phyloP scores from a whole-genome alignment of 2,329 filamentous ascomycete genomes.

The Ramichloridium luteum region DNA sequence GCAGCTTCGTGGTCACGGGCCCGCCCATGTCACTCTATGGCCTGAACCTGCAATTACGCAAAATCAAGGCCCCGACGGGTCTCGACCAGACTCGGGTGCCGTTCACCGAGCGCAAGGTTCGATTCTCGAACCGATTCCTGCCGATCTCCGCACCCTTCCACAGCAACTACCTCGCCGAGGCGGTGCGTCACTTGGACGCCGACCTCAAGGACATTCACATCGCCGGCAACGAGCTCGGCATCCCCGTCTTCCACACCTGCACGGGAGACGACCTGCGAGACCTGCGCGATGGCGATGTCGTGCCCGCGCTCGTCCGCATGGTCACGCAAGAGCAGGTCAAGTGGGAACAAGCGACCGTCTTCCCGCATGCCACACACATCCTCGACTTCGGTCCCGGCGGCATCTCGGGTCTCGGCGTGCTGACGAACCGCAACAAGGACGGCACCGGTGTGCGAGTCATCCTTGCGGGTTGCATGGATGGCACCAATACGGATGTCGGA shows the following conservation, averaged over 20 bases:
- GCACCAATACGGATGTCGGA: conserved; percentile 78
- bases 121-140: conserved; percentile 92
- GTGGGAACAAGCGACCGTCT: conserved; percentile 90
- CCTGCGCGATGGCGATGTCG: conserved; percentile 53
- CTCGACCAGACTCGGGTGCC: conserved; percentile 91
- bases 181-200: conserved; percentile 69
- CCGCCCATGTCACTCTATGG: conserved; percentile 93
- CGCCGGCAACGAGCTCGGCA: conserved; percentile 58
- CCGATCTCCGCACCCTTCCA: conserved; percentile 98
- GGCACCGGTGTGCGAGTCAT: conserved; percentile 95
- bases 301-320: conserved; percentile 76
- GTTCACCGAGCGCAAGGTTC: conserved; percentile 88
- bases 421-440: conserved; percentile 98
- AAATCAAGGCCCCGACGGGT: conserved; percentile 95
- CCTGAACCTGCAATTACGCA: conserved; percentile 86
- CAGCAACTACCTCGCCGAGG: conserved; percentile 80
- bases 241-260: conserved; percentile 82
- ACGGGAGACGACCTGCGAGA: conserved; percentile 73
- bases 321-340: conserved; percentile 90
- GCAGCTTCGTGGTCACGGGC: conserved; percentile 93
- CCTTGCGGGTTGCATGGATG: conserved; percentile 82
- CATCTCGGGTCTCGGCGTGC: conserved; percentile 85
- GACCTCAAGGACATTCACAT: conserved; percentile 78
- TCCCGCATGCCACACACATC: conserved; percentile 83
- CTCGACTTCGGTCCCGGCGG: conserved; percentile 94